Base-by-base conservation (phyloP, 352 stramenopile genomes). In the Phytophthora tentaculata region DNA sequence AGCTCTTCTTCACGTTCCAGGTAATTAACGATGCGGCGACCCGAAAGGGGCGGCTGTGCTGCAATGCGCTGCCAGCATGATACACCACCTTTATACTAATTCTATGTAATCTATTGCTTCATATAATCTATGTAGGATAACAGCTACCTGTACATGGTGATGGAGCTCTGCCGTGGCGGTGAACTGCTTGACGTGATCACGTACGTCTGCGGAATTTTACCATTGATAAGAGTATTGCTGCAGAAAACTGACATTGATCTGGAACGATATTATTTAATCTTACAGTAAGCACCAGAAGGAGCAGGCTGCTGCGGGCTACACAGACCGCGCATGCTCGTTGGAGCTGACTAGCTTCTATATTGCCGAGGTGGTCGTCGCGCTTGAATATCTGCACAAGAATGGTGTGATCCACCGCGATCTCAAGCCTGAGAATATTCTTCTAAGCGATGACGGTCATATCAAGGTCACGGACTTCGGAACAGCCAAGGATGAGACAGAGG, bases 331-430 rank as follows among this genome's bases (percentile, higher is more conserved):
- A 9, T 96, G 88, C 60, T 84, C 82, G n/a, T 51, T 92, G 26
- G 74, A 92, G 23, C 71, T 98, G 14, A 95, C 92, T n/a, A 79
- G 86, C 55, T 97, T 98, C 60, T 96, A 98, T 68, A 97, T 98
- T 29, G 83, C 95, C 17, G 95, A 99, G 79, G 89, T 99, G 56
- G 68, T 98, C 28, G 68, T 96, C 5, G 97, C 96, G 20, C 75
- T 99, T 16, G 81, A 97, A 68, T 99, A 99, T 75, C 77, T 99
- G 47, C 97, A 98, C 72, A 87, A 86, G 32, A 92, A 91, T 55
- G 84, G 95, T 51, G 81, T 99, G 8, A 98, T 99, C 62, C 97
- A 99, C 73, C 78, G 97, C 37, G 97, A 99, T 71, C 90, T 99
- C 23, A 97, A 97, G 64, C 91, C 91, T 1, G 91, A 97, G 51